phyloP scores from a whole-genome alignment of 2,329 filamentous ascomycete species.

The Aspergillus tamarii region DNA sequence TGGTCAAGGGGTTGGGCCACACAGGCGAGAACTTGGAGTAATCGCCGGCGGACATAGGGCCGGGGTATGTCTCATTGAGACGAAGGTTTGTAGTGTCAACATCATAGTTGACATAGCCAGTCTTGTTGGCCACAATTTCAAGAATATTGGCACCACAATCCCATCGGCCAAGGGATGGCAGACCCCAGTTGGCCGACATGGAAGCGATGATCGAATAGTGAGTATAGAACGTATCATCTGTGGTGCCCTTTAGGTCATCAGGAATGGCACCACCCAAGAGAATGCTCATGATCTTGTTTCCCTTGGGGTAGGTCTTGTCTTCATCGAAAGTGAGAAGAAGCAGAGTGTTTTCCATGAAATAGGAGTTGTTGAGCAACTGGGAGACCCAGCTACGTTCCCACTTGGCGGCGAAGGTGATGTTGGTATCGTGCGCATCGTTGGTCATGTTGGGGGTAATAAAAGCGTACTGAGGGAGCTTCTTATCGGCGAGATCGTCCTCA shows the following conservation, averaged over 20 bases:
- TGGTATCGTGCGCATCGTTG: slow-evolving; percentile 74
- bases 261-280: slow-evolving; percentile 77
- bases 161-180: slow-evolving; percentile 70
- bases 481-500: slow-evolving; percentile 64
- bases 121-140: slow-evolving; percentile 61
- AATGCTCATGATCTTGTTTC: slow-evolving; percentile 71
- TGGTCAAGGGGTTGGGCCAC: slow-evolving; percentile 35
- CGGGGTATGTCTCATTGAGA: slow-evolving; percentile 60
- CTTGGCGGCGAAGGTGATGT: slow-evolving; percentile 67
- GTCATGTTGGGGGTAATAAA: slow-evolving; percentile 58
- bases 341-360: slow-evolving; percentile 76
- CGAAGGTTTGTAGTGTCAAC: slow-evolving; percentile 48
- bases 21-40: slow-evolving; percentile 32
- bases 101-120: slow-evolving; percentile 55
- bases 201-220: slow-evolving; percentile 73
- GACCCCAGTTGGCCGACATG: slow-evolving; percentile 69
- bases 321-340: slow-evolving; percentile 81
- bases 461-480: slow-evolving; percentile 70
- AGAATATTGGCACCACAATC: slow-evolving; percentile 75
- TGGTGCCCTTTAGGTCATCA: slow-evolving; percentile 64
- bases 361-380: slow-evolving; percentile 68
- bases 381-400: slow-evolving; percentile 72
- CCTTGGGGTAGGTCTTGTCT: slow-evolving; percentile 67
- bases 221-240: slow-evolving; percentile 71
- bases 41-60: slow-evolving; percentile 37